phyloP scores from a whole-genome alignment of 2,329 filamentous ascomycete species.

The Teratosphaeria nubilosa region DNA sequence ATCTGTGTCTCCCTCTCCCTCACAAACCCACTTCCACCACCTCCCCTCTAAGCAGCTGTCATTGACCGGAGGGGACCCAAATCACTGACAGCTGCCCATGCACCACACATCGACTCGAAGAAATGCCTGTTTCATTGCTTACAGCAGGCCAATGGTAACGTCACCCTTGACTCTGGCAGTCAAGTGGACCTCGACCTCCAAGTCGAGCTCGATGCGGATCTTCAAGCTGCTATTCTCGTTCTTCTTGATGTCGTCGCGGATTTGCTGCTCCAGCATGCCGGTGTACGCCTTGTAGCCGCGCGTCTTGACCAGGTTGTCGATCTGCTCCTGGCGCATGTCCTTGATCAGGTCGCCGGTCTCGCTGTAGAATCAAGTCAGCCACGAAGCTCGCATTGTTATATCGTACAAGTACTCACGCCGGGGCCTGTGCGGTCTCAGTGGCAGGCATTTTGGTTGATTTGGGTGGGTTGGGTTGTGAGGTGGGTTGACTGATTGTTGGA shows the following conservation, averaged over 20 bases:
- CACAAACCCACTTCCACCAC: not conserved
- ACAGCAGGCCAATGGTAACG: constrained; percentile 21
- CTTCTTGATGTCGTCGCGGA: constrained; percentile 7
- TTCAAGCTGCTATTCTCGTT: constrained; percentile 18
- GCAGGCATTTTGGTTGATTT: not conserved
- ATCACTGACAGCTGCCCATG: not conserved
- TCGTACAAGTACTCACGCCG: not conserved
- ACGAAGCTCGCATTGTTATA: not conserved
- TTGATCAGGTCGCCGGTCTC: constrained; percentile 5
- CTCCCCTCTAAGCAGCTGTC: not conserved
- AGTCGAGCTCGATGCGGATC: constrained; percentile 19
- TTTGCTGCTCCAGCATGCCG: constrained; percentile 1
- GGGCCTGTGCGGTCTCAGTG: not conserved
- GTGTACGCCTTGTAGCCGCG: constrained; percentile 4
- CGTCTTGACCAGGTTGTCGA: constrained; percentile 5
- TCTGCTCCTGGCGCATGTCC: constrained; percentile 8
- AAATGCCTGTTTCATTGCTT: not conserved
- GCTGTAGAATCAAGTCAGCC: not conserved
- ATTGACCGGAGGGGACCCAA: not conserved
- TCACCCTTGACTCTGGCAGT: constrained; percentile 21
- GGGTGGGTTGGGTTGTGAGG: not conserved
- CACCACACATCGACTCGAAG: not conserved
- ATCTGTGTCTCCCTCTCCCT: not conserved
- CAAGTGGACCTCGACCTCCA: constrained; percentile 22
- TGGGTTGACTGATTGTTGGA: not conserved